Evolutionary conservation across 1,139 yeast species (phyloP).

Genomic region (Yamadazyma dushanensis): DNA sequence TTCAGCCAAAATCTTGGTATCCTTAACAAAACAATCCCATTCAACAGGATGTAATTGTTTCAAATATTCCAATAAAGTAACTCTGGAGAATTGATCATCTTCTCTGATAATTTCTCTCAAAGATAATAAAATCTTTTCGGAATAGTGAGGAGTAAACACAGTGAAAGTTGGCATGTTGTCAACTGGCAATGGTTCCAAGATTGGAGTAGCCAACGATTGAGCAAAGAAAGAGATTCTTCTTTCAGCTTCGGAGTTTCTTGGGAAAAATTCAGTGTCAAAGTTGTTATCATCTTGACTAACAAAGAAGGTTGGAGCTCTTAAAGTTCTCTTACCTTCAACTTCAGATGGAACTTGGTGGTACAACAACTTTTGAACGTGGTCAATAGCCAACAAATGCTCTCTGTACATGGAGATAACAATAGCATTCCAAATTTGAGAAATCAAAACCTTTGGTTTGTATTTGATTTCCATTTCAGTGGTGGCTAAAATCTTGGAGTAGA

Average conservation of each 20-base stretch:
- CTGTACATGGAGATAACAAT: conserved; percentile 98
- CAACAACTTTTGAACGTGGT: conserved; percentile 93
- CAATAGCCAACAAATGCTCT: conserved; percentile 95
- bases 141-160: conserved; percentile 95
- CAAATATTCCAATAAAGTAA: conserved; percentile 90
- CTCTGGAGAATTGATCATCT: conserved; percentile 98
- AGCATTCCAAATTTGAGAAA: conserved; percentile 99
- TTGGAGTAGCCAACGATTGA: conserved; percentile 96
- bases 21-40: conserved; percentile 99
- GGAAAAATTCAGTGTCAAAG: conserved; percentile 94
- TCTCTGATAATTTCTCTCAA: conserved; percentile 97
- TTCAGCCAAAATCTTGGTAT: conserved; percentile 96
- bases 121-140: conserved; percentile 93
- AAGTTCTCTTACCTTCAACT: conserved; percentile 95
- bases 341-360: conserved; percentile 98
- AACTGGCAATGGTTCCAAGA: conserved; percentile 97
- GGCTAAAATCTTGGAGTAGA: conserved; percentile 94
- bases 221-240: conserved; percentile 99
- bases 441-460: conserved; percentile 96
- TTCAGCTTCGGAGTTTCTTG: conserved; percentile 95
- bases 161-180: conserved; percentile 99
- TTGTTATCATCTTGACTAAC: conserved; percentile 97
- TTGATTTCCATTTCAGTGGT: conserved; percentile 99
- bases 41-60: conserved; percentile 98
- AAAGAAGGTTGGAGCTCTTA: conserved; percentile 98